These are phyloP conservation scores for Ensete glaucum DNA, from an alignment of 176 grass and related monocot species.

Conservation along the genomic window DNA sequence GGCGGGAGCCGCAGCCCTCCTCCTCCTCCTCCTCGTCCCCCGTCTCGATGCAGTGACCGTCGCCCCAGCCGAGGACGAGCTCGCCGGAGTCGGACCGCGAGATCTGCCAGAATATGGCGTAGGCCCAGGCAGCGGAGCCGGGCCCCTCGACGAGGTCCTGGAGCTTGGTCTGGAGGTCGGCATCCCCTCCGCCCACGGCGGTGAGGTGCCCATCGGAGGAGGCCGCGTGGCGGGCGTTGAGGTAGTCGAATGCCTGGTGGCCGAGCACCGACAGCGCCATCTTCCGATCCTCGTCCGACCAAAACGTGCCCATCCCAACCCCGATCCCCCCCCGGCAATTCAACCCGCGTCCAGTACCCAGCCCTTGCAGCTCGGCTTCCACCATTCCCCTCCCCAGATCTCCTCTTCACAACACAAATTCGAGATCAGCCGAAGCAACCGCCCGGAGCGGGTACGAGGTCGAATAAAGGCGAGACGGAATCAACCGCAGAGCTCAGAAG, in stretches of 20 bases:
- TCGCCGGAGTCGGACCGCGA: constrained; percentile 14
- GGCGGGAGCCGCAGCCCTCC: background rate
- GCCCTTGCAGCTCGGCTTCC: background rate
- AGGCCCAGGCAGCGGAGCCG: background rate
- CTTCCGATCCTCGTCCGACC: constrained; percentile 11
- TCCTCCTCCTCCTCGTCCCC: background rate
- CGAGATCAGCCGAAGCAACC: too few relatives aligned
- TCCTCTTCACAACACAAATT: background rate
- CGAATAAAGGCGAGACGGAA: too few relatives aligned
- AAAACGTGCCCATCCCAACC: constrained; percentile 4
- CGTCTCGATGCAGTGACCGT: constrained; percentile 16
- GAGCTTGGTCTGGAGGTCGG: constrained; percentile 18
- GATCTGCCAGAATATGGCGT: constrained; percentile 21
- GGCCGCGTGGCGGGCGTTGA: constrained; percentile 4
- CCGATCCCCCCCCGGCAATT: background rate
- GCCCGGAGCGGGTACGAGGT: too few relatives aligned
- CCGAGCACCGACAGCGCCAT: constrained; percentile 10
- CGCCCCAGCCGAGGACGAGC: constrained; percentile 21
- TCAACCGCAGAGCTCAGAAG: too few relatives aligned
- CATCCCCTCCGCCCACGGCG: constrained; percentile 5
- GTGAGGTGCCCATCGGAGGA: constrained; percentile 10
- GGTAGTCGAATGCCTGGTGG: constrained; percentile 7
- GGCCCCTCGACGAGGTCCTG: constrained; percentile 13
- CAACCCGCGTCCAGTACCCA: background rate
- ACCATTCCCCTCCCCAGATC: background rate